phyloP scores from a whole-genome alignment of 179 eudicot genomes.

The Kewa caespitosa region DNA sequence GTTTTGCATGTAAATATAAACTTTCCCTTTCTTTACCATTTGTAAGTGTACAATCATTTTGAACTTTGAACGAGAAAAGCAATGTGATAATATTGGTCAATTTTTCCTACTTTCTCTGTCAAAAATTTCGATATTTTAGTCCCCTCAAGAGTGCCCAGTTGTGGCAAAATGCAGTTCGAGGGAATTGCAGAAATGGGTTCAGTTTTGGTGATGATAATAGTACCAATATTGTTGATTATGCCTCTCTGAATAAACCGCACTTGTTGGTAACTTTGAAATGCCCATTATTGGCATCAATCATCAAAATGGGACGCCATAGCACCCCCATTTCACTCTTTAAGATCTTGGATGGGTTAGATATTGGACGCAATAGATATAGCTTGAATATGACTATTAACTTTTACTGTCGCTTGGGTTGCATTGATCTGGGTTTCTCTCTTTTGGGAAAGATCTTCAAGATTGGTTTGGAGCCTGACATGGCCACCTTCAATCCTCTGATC shows the following conservation, averaged over 20 bases:
- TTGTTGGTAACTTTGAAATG: background rate
- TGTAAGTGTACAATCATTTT: too few relatives aligned
- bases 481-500: too few relatives aligned
- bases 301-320: background rate
- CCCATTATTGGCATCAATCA: background rate
- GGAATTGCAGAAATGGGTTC: background rate
- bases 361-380: too few relatives aligned
- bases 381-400: conserved; percentile 19
- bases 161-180: background rate
- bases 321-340: background rate
- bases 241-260: too few relatives aligned
- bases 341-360: background rate
- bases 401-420: conserved; percentile 4
- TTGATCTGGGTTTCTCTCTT: conserved; percentile 16
- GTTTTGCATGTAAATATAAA: too few relatives aligned
- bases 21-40: too few relatives aligned
- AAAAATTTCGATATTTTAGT: too few relatives aligned
- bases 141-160: background rate
- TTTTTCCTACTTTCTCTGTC: too few relatives aligned
- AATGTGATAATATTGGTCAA: too few relatives aligned
- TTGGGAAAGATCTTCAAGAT: conserved; percentile 19
- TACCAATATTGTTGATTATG: too few relatives aligned
- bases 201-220: background rate
- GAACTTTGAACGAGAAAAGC: too few relatives aligned
- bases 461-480: conserved; percentile 17